These are phyloP conservation scores for Cubamyces sp. DNA, from an alignment of 768 basidiomycete species.

Conservation along the genomic window DNA sequence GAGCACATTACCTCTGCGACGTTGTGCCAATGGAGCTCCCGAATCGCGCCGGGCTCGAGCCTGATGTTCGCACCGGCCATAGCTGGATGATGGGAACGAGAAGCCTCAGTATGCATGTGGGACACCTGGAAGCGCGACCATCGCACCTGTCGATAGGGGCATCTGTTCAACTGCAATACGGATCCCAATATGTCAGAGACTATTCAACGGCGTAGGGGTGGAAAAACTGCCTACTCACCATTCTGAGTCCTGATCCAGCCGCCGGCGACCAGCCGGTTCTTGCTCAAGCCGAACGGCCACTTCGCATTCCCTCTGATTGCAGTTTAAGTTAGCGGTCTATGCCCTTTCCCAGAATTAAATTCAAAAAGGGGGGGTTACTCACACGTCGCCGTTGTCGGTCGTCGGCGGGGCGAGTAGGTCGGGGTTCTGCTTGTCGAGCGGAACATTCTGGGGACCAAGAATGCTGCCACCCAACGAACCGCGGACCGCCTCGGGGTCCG, in stretches of 20 bases:
- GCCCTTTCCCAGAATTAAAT: too few relatives aligned
- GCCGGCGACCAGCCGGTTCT: conserved; percentile 39
- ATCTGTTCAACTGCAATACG: conserved; percentile 31
- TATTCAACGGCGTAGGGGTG: not conserved
- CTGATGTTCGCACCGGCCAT: conserved; percentile 43
- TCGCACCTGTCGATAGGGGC: conserved; percentile 33
- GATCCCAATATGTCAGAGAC: not conserved
- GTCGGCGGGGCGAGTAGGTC: conserved; percentile 39
- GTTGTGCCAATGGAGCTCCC: conserved; percentile 44
- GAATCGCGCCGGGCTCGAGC: conserved; percentile 39
- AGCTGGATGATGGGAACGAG: conserved; percentile 18
- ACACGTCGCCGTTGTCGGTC: conserved; percentile 39
- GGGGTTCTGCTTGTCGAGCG: conserved; percentile 37
- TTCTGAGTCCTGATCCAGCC: conserved; percentile 42
- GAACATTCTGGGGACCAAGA: conserved; percentile 38
- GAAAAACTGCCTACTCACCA: conserved; percentile 20
- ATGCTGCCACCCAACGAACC: conserved; percentile 32
- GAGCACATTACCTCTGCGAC: conserved; percentile 32
- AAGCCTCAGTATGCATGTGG: not conserved
- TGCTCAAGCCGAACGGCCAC: conserved; percentile 41
- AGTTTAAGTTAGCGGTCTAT: not conserved
- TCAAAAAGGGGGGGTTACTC: not conserved
- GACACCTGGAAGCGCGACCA: not conserved
- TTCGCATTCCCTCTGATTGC: conserved; percentile 31
- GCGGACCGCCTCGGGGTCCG: conserved; percentile 28